Evolutionary conservation across 2,329 filamentous ascomycete species (phyloP).

Genomic region (Scytalidium lignicola): DNA sequence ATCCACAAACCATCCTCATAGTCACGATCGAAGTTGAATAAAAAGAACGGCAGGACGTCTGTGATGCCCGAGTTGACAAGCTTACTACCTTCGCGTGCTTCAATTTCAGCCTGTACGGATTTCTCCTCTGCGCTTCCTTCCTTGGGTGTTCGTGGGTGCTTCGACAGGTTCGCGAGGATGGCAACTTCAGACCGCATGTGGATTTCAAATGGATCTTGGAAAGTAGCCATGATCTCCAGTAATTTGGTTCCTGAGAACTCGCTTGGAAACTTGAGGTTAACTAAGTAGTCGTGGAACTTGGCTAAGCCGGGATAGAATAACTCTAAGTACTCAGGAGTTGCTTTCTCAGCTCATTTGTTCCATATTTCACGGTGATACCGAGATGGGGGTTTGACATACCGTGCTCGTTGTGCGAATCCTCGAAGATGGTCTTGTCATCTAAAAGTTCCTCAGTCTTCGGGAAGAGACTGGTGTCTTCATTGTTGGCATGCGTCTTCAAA

Average conservation of each 20-base stretch:
- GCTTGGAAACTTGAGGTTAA: slow-evolving; percentile 33
- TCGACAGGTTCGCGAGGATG: slow-evolving; percentile 19
- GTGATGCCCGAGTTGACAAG: too few relatives aligned
- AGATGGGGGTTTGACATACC: too few relatives aligned
- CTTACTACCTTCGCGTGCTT: slow-evolving; percentile 51
- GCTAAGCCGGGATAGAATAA: slow-evolving; percentile 47
- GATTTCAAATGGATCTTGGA: slow-evolving; percentile 42
- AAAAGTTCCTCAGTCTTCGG: slow-evolving; percentile 45
- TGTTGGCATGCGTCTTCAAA: slow-evolving; percentile 55
- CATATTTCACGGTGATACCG: slow-evolving; percentile 8
- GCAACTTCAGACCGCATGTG: slow-evolving; percentile 42
- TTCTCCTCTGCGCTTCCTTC: slow-evolving; percentile 14
- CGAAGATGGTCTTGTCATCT: too few relatives aligned
- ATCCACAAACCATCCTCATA: slow-evolving; percentile 15
- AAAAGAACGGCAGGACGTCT: slow-evolving; percentile 6
- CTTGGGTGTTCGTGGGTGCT: slow-evolving; percentile 11
- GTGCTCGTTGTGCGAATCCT: too few relatives aligned
- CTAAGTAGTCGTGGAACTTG: slow-evolving; percentile 48
- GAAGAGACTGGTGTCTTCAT: slow-evolving; percentile 54
- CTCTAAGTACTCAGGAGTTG: slow-evolving; percentile 24
- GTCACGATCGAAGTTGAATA: slow-evolving; percentile 16
- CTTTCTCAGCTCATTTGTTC: slow-evolving; percentile 6
- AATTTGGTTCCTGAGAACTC: slow-evolving; percentile 42
- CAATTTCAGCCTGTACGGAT: slow-evolving; percentile 5
- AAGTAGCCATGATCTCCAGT: slow-evolving; percentile 43